Evolutionary conservation across 208 protist genomes (phyloP).

Genomic region (Herpetomonas muscarum): DNA sequence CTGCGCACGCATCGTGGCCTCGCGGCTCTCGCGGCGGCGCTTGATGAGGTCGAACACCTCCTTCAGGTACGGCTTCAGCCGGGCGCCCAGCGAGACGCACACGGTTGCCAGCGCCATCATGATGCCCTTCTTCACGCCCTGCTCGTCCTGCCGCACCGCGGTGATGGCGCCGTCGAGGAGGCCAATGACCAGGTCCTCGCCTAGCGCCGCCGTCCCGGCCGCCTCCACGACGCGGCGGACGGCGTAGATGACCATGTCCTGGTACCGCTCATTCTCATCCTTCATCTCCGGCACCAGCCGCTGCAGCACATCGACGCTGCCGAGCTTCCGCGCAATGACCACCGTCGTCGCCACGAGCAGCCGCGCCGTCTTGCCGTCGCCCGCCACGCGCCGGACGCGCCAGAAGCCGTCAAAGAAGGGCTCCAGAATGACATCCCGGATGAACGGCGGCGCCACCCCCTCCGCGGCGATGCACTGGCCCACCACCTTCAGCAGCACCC

Average conservation of each 20-base stretch:
- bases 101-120: constrained; percentile 93
- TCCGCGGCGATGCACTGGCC: constrained; percentile 98
- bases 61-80: constrained; percentile 93
- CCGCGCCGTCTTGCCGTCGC: constrained; percentile 92
- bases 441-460: constrained; percentile 93
- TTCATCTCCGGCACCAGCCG: constrained; percentile 97
- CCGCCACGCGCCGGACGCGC: constrained; percentile 94
- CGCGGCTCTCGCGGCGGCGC: constrained; percentile 95
- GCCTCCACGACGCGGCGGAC: constrained; percentile 82
- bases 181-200: constrained; percentile 87
- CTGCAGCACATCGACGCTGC: constrained; percentile 90
- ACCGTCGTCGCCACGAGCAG: constrained; percentile 96
- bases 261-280: constrained; percentile 97
- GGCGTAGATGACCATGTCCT: constrained; percentile 94
- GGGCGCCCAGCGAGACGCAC: constrained; percentile 91
- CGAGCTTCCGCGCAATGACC: constrained; percentile 95
- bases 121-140: constrained; percentile 84
- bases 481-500: constrained; percentile 98
- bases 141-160: constrained; percentile 95
- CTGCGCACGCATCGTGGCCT: constrained; percentile 93
- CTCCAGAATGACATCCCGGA: constrained; percentile 88
- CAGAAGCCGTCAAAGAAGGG: constrained; percentile 95
- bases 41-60: constrained; percentile 97
- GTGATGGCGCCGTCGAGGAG: constrained; percentile 98
- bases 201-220: constrained; percentile 88